These are phyloP conservation scores for Dimocarpus longan DNA, from an alignment of 345 rosid species.

Conservation along the genomic window DNA sequence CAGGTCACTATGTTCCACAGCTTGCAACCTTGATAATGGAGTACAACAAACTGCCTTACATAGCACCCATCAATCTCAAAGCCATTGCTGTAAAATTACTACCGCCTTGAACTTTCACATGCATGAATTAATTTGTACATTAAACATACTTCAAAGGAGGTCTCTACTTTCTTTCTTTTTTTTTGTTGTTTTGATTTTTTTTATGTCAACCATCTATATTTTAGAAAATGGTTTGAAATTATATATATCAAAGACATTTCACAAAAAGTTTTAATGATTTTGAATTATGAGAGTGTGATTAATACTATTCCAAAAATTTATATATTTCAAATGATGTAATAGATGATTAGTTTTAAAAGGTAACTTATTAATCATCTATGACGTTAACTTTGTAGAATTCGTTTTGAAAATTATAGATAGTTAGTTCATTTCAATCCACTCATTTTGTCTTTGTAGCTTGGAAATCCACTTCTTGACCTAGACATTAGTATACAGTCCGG, in stretches of 20 bases:
- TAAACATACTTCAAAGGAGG: too few relatives aligned
- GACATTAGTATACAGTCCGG: constrained; percentile 39
- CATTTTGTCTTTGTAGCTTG: constrained; percentile 28
- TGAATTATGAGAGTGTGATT: too few relatives aligned
- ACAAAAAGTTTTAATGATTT: too few relatives aligned
- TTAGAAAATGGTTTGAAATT: too few relatives aligned
- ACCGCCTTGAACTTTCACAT: neutral
- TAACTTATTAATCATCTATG: too few relatives aligned
- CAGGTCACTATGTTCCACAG: constrained; percentile 47
- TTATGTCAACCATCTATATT: too few relatives aligned
- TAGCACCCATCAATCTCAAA: constrained; percentile 33
- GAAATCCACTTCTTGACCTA: constrained; percentile 45
- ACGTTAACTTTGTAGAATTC: neutral
- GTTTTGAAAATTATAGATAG: too few relatives aligned
- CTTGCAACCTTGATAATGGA: constrained; percentile 35
- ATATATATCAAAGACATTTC: too few relatives aligned
- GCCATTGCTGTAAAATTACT: constrained; percentile 33
- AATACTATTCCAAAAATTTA: too few relatives aligned
- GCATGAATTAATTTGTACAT: too few relatives aligned
- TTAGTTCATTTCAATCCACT: neutral
- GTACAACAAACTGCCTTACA: constrained; percentile 33
- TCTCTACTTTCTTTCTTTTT: neutral
- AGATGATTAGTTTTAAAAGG: too few relatives aligned
- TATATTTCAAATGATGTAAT: too few relatives aligned
- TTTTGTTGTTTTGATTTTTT: neutral